Evolutionary conservation across 805 yeast species (phyloP), one percentile per base, ranked within the genome.

Genomic region (Saccharomycopsis oosterbeekiorum): DNA sequence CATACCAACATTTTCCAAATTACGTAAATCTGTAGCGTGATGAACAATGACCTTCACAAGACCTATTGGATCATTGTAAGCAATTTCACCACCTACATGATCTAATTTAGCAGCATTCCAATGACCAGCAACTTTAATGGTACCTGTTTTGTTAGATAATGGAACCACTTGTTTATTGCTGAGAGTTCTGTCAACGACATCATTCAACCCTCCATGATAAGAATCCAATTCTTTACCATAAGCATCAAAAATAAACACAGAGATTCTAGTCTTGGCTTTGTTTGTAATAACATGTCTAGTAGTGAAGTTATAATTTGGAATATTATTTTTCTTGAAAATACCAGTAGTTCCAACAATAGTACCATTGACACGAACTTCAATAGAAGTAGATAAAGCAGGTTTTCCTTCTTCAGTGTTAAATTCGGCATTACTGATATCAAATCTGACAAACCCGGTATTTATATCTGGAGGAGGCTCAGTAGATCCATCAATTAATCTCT

Each of bases 61-160:
- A 70, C 99, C 99, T 70, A 93, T 86, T 57, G 99, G 99, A 62
- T 90, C 90, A n/a, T 90, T 83, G 75, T 91, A 93, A 58, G 93
- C 94, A 67, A 85, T 83, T 24, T 88, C 74, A 64, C 90, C 89
- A 47, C 84, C 73, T 17, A 86, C 87, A 59, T 84, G 83, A 63
- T 74, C 79, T 68, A 93, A 74, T 36, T 80, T 83, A 58, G 92
- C 96, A 9, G 98, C 93, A 73, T 86, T 90, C 97, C 97, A 94
- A 59, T 76, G 74, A 36, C 94, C 83, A 4, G 80, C 73, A 61
- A 94, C 70, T 66, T 84, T 82, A 50, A 89, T 78, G 67, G 87
- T 89, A 61, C 97, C 97, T 56, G 76, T 73, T 58, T 90, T 88
- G 60, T 78, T 79, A 15, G 82, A 73, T 68, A 93, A 76, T 54